Base-by-base conservation (phyloP, 768 basidiomycete species). In the Boletus coccyginus region DNA sequence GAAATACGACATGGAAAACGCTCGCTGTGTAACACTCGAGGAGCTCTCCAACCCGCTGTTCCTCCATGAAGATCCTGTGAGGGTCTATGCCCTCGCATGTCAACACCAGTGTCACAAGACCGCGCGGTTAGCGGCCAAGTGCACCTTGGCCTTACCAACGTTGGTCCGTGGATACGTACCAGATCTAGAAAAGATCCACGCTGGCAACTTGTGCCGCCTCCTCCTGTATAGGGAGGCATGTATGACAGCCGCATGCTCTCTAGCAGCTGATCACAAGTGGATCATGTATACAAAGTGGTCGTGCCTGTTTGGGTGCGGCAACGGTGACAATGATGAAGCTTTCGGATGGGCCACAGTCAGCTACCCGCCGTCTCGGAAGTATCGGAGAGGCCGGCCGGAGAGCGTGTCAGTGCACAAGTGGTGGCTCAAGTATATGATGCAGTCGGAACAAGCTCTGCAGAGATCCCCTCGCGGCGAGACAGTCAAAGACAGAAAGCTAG, bases 1-100 rank as follows among this genome's bases (percentile, higher is more conserved):
- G 3, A 67, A 66, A 41, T 61, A 67, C 11, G 59, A 61, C 10
- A 67, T 64, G 65, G 42, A 48, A 10, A 45, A 43, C 4, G 13
- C 31, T 17, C 55, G 35, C 14, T 16, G 16, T 16, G 16, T 35
- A n/a, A 50, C 43, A 16, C 52, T 66, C 31, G 5, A 17, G 24
- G 50, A 43, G 7, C 57, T 64, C 10, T n/a, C 32, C 19, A 24
- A 46, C 1, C 50, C 50, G 3, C 33, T 31, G 0, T 1, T 63
- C 6, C 61, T 64, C 27, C 14, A 10, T 3, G 1, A 24, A n/a
- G 55, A 62, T 32, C 57, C 59, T 13, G 3, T 64, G 33, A 19
- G 11, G 6, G 12, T 54, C 5, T 67, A 56, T 43, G 56, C 42
- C 9, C 44, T 66, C 11, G 62, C 59, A 7, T 67, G 62, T 12